Evolutionary conservation across 129 eudicot species (phyloP), one percentile per base, ranked within the genome.

Genomic region (Flaveria trinervia): DNA sequence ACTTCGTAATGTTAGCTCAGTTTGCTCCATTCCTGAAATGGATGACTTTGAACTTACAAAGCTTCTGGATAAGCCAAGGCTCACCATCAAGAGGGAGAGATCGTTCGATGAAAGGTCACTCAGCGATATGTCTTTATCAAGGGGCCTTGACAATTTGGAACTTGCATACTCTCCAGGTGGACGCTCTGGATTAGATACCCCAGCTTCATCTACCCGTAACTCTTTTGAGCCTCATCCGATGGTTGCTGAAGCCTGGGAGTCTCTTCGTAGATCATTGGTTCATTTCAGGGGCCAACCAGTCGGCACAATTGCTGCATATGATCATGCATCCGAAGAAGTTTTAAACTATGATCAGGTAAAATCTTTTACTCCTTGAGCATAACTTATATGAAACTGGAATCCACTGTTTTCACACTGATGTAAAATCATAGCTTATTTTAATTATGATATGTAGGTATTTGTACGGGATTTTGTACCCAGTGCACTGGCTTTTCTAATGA

Each of bases 381-480:
- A 61, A 61, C 17, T 61, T 61, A 28, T 13, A 26, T 61, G 68
- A 13, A 61, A 61, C 18, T 33, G 26, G 1, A 33, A 12, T 44
- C 61, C 51, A 17, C 12, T 8, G 45, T 36, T 13, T n/a, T 28
- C 4, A 30, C 15, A 50, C 4, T 30, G 10, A 52, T 25, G 65
- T 72, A 72, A 54, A 55, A 30, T 9, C 23, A 23, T 44, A 41
- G 46, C 70, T 20, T 12, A 8, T 52, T 67, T 68, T 12, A 43
- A 3, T 55, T 60, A 71, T 36, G 23, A 46, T 76, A 52, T 78
- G 68, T 70, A 94, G 98, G 98, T 94, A 17, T 94, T 94, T 60
- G 98, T 94, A 71, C 87, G 98, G 8, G 98, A 94, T 87, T 94
- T 94, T 76, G 98, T 94, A 46, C 98, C 98, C 5, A 94, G 98